phyloP scores from a whole-genome alignment of 2,329 filamentous ascomycete genomes.

The Ophiostoma sp. region DNA sequence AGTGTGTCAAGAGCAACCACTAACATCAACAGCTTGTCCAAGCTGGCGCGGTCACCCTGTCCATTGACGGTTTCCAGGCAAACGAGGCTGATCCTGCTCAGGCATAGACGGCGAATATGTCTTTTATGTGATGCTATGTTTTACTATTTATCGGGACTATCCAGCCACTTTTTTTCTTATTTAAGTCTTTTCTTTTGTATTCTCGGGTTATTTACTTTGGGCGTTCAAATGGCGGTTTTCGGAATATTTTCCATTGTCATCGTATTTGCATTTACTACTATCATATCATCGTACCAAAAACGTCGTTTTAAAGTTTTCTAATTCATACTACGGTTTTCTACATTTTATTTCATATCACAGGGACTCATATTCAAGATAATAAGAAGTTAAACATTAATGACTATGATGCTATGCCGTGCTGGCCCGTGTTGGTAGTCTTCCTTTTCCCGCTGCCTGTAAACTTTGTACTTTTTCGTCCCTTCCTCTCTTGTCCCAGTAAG shows the following conservation, averaged over 20 bases:
- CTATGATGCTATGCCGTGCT: conserved; percentile 10
- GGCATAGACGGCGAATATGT: background rate
- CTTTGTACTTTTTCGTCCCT: background rate
- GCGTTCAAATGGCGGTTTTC: background rate
- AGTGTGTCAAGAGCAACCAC: background rate
- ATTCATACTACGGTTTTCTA: background rate
- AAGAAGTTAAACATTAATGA: conserved; percentile 15
- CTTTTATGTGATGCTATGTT: background rate
- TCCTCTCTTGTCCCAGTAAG: background rate
- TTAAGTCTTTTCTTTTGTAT: background rate
- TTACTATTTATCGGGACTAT: background rate
- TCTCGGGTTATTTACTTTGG: background rate
- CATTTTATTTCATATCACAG: background rate
- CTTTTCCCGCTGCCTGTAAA: background rate
- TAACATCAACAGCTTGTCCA: conserved; percentile 68
- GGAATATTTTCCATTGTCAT: background rate
- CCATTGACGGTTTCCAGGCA: conserved; percentile 78
- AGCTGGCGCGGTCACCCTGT: conserved; percentile 87
- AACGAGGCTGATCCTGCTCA: conserved; percentile 27
- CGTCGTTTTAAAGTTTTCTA: background rate
- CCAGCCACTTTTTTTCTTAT: background rate
- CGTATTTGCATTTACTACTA: background rate
- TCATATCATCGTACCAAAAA: background rate
- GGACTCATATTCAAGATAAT: background rate
- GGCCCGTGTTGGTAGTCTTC: background rate